Evolutionary conservation across 2,329 filamentous ascomycete genomes (phyloP), one percentile per base, ranked within the genome.

Genomic region (Pseudogymnoascus sp.): DNA sequence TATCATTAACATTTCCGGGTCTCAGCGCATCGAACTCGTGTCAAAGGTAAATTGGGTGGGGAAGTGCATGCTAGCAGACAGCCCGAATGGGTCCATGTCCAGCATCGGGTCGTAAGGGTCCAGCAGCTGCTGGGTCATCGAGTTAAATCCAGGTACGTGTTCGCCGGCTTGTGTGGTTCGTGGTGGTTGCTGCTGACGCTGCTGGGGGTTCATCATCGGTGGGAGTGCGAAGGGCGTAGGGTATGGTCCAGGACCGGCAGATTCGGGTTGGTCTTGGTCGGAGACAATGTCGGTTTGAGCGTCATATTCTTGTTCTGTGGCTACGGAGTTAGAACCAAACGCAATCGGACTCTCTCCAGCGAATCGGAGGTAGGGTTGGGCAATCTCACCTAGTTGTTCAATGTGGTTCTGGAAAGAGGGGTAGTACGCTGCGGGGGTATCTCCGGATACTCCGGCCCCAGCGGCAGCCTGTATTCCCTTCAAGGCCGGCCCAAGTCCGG

Each of bases 301-400:
- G 74, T 97, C 92, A 78, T 97, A 97, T 80, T 97, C 93, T 82
- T 96, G 92, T 79, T 97, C 93, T 97, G 79, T 80, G 82, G 71
- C 79, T 77, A 85, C 75, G 77, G 73, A 80, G 83, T 89, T 65
- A 79, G 87, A 82, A 78, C 81, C 86, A 85, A 82, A 80, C 86
- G 80, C 80, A 79, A 82, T 74, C 84, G 80, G 78, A 82, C 81
- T 79, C 81, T 80, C 71, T 70, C 71, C 76, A 69, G 73, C 73
- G 70, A 72, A 68, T 70, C 65, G 70, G 71, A 69, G 73, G 74
- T 74, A 80, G 75, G 77, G 77, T 75, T 70, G 79, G 80, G 82
- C 75, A 72, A 82, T 81, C 92, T 89, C 91, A 89, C 93, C 93
- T 75, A 97, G 85, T 80, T 96, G 91, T 76, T 95, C 90, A 76